A percentile compares a stretch with the other conserved stretches of the same genome.
Conservation (phyloP, 176 grass and related monocot species). For the Avena atlantica region DNA sequence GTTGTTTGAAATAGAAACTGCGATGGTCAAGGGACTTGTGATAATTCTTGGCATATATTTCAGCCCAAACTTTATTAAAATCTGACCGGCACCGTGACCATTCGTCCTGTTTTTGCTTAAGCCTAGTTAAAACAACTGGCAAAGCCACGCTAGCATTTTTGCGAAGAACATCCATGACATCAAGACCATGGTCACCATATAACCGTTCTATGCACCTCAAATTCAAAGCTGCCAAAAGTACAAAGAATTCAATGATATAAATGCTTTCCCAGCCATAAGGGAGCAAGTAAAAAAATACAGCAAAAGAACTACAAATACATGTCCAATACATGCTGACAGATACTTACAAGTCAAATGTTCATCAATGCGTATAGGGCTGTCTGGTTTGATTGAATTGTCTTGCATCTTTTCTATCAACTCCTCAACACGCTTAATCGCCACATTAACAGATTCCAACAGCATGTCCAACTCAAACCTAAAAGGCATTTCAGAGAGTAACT, state of each 20-base stretch:
- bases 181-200: conserved; percentile 81
- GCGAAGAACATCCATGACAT: conserved; percentile 76
- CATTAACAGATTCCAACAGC: conserved; percentile 84
- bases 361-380: conserved; percentile 64
- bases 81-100: conserved; percentile 77
- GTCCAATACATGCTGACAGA: neutral
- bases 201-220: conserved; percentile 75
- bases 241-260: conserved; percentile 21
- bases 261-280: conserved; percentile 21
- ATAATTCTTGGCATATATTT: conserved; percentile 88
- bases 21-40: conserved; percentile 87
- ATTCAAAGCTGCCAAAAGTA: conserved; percentile 59
- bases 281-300: neutral
- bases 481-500: conserved; percentile 21
- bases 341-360: conserved; percentile 75
- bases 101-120: conserved; percentile 84
- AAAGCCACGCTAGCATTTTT: conserved; percentile 74
- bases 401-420: conserved; percentile 77
- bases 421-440: conserved; percentile 65
- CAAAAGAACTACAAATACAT: conserved; percentile 13
- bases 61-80: conserved; percentile 87
- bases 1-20: conserved; percentile 88
- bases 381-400: conserved; percentile 70
- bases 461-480: conserved; percentile 89
- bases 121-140: conserved; percentile 77